Base-by-base conservation (phyloP, 306 rosid species). In the Abrus precatorius region DNA sequence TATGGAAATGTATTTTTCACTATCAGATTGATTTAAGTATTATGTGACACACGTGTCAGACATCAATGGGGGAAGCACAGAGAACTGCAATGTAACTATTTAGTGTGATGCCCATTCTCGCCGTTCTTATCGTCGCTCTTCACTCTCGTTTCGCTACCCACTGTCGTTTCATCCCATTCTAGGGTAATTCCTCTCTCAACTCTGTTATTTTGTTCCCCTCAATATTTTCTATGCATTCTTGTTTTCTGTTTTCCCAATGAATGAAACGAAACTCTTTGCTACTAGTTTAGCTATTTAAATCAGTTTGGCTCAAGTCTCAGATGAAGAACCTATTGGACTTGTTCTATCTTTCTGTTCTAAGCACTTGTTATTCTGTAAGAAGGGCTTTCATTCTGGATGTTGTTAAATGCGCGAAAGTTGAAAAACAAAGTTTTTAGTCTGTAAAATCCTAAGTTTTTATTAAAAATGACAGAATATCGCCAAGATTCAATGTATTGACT, bases 311-410 rank as follows among this genome's bases (percentile, higher is more conserved):
- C 7, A 11, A 4, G n/a, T 30, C 3, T 61, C 44, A 33, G 43
- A n/a, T 64, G 5, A 43, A 41, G 14, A 66, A 41, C 72, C n/a
- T 20, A 14, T 20, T 65, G 43, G 43, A 32, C 71, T 65, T 65
- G 48, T 48, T 27, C 50, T 20, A 0, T 20, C 8, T 29, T 66
- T 43, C 0, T 11, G 45, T 30, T 14, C 6, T 47, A 0, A 40
- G 40, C 2, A 1, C 50, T 53, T 20, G 50, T 47, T 45, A 11
- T 34, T 74, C 57, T 41, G 55, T 41, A 43, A 38, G 65, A 72
- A 50, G 32, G 69, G 56, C 3, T 43, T 40, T 43, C 43, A 9
- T 32, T 13, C 1, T 56, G 8, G 52, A 63, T 69, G 29, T 33
- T 32, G 47, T 33, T 27, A 49, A 49, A 50, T 70, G 30, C 47